phyloP scores from a whole-genome alignment of 345 rosid genomes.

The Brassica carinata region DNA sequence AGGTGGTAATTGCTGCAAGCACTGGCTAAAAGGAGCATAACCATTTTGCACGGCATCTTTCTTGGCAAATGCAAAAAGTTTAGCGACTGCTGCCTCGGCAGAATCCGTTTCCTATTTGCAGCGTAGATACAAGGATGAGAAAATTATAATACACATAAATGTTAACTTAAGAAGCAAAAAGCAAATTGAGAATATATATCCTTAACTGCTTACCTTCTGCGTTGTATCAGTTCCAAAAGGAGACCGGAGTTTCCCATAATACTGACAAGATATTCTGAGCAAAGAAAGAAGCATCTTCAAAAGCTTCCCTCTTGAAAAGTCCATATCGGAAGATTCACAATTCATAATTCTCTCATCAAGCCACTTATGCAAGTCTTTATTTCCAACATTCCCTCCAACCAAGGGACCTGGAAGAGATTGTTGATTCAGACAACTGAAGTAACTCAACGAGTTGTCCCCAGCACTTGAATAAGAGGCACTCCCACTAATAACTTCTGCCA shows the following conservation, averaged over 20 bases:
- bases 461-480: slow-evolving; percentile 42
- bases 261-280: slow-evolving; percentile 88
- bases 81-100: slow-evolving; percentile 96
- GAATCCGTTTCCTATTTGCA: slow-evolving; percentile 69
- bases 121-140: slow-evolving; percentile 9
- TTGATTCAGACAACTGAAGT: slow-evolving; percentile 71
- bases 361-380: slow-evolving; percentile 93
- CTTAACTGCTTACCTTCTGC: slow-evolving; percentile 53
- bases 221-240: slow-evolving; percentile 76
- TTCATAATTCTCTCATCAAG: slow-evolving; percentile 76
- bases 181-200: background rate
- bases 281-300: slow-evolving; percentile 78
- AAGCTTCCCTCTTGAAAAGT: slow-evolving; percentile 59
- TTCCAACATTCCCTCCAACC: slow-evolving; percentile 91
- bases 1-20: slow-evolving; percentile 84
- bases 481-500: slow-evolving; percentile 70
- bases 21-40: slow-evolving; percentile 60
- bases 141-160: background rate
- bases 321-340: slow-evolving; percentile 62
- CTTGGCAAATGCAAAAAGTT: slow-evolving; percentile 86
- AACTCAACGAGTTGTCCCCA: slow-evolving; percentile 52
- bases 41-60: slow-evolving; percentile 52
- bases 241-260: slow-evolving; percentile 95
- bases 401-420: slow-evolving; percentile 90
- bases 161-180: slow-evolving; percentile 1